Conservation (phyloP, 371 early-diverging fungal genomes). For the Rhizopus microsporus region DNA sequence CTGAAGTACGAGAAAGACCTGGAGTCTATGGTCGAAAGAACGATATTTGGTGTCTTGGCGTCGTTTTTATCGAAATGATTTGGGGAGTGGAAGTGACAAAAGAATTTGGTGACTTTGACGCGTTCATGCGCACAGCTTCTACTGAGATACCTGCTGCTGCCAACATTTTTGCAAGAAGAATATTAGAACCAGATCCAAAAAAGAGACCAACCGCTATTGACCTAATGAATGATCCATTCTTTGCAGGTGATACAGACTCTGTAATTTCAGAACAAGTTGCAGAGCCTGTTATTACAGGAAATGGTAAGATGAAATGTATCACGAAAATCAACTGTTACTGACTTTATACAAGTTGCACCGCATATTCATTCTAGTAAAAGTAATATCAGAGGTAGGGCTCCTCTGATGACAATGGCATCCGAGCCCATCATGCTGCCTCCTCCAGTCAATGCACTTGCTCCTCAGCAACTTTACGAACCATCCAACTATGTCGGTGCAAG, state of each 20-base stretch:
- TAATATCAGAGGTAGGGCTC: conserved; percentile 1
- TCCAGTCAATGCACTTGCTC: neutral
- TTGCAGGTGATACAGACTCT: conserved; percentile 38
- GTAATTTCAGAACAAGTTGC: conserved; percentile 17
- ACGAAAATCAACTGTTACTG: neutral
- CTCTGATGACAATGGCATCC: neutral
- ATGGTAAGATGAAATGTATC: conserved; percentile 3
- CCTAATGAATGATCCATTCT: conserved; percentile 67
- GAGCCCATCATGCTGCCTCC: neutral
- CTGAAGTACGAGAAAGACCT: conserved; percentile 60
- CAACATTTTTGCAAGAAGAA: conserved; percentile 48
- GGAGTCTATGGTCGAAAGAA: conserved; percentile 68
- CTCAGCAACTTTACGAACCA: neutral
- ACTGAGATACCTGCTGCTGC: conserved; percentile 52
- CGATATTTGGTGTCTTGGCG: conserved; percentile 78
- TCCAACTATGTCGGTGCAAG: neutral
- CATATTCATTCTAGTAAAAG: conserved; percentile 16
- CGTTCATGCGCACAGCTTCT: conserved; percentile 54
- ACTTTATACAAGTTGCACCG: conserved; percentile 6
- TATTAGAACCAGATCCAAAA: conserved; percentile 66
- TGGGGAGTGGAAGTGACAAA: conserved; percentile 66
- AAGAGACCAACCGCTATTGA: conserved; percentile 71
- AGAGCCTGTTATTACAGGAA: conserved; percentile 18
- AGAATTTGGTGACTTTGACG: conserved; percentile 56
- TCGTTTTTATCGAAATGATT: conserved; percentile 73